These are phyloP conservation scores for Orbilia brochopaga DNA, from an alignment of 2,329 filamentous ascomycete species.

Conservation along the genomic window DNA sequence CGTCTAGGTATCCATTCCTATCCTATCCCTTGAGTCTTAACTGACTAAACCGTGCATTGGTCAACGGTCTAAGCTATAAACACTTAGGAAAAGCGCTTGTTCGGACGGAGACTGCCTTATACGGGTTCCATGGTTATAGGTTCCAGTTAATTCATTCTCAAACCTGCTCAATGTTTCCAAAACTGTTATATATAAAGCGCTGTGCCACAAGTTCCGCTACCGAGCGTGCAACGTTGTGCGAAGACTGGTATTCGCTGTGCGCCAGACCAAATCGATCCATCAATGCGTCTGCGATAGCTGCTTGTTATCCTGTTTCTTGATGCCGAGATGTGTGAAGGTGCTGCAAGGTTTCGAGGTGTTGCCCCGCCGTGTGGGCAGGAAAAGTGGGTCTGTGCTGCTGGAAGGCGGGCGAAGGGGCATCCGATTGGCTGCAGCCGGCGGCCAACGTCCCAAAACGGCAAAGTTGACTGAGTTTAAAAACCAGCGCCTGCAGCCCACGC, in stretches of 20 bases:
- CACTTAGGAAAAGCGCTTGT: too few relatives aligned
- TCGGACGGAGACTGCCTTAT: too few relatives aligned
- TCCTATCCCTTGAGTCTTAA: too few relatives aligned
- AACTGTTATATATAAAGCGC: conserved; percentile 14
- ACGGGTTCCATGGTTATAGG: not conserved
- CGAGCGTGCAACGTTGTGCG: too few relatives aligned
- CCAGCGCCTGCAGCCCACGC: conserved; percentile 17
- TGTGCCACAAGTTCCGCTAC: conserved; percentile 10
- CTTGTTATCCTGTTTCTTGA: too few relatives aligned
- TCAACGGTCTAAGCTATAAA: too few relatives aligned
- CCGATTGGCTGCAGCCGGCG: conserved; percentile 29
- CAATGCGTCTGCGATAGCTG: not conserved
- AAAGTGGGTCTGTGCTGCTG: conserved; percentile 23
- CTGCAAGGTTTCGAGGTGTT: conserved; percentile 23
- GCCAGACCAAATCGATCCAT: not conserved
- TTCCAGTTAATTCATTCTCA: conserved; percentile 21
- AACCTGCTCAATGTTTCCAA: conserved; percentile 19
- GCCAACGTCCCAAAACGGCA: conserved; percentile 27
- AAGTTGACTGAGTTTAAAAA: conserved; percentile 6
- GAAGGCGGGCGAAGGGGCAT: conserved; percentile 10
- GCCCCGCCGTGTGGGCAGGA: conserved; percentile 29
- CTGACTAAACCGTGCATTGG: too few relatives aligned
- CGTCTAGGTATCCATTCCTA: too few relatives aligned
- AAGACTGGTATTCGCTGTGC: not conserved
- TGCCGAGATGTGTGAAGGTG: too few relatives aligned